Conservation (phyloP, 2,329 filamentous ascomycete genomes). For the Hawksworthiomyces lignivorus region DNA sequence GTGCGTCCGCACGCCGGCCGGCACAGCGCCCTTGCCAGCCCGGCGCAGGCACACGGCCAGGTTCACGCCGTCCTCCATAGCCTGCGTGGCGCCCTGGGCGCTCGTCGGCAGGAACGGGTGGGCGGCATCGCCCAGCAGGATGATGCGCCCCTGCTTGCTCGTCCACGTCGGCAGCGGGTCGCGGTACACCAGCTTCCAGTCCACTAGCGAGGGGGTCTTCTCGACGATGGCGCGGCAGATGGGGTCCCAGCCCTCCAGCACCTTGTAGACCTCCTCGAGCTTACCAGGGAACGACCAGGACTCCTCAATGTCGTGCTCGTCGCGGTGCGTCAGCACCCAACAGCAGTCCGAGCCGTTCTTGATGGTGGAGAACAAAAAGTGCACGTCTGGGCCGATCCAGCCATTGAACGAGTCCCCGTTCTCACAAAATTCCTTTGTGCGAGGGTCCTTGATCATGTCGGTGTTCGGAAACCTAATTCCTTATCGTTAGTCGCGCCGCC, state of each 20-base stretch:
- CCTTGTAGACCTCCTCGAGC: constrained; percentile 41
- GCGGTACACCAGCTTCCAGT: constrained; percentile 44
- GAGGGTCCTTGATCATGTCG: constrained; percentile 42
- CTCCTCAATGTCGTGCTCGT: constrained; percentile 47
- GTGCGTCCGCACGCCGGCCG: constrained; percentile 33
- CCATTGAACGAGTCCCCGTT: constrained; percentile 53
- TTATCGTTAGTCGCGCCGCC: no score
- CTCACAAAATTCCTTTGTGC: constrained; percentile 45
- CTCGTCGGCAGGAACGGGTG: constrained; percentile 43
- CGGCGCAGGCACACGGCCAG: constrained; percentile 36
- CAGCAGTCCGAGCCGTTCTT: constrained; percentile 48
- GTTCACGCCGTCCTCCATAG: constrained; percentile 42
- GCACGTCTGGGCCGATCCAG: constrained; percentile 49
- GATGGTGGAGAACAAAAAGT: constrained; percentile 50
- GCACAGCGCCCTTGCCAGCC: constrained; percentile 28
- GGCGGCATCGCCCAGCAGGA: constrained; percentile 41
- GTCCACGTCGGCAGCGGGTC: constrained; percentile 43
- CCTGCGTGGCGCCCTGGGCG: constrained; percentile 41
- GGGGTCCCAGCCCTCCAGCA: constrained; percentile 45
- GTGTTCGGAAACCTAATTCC: constrained; percentile 39
- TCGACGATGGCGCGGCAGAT: constrained; percentile 39
- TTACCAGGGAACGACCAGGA: constrained; percentile 47
- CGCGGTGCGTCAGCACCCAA: constrained; percentile 51
- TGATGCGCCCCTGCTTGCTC: constrained; percentile 34
- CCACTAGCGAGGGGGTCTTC: constrained; percentile 37